Evolutionary conservation across 495 filamentous ascomycete species (phyloP).

Genomic region (Lasiosphaeriaceae sp.): DNA sequence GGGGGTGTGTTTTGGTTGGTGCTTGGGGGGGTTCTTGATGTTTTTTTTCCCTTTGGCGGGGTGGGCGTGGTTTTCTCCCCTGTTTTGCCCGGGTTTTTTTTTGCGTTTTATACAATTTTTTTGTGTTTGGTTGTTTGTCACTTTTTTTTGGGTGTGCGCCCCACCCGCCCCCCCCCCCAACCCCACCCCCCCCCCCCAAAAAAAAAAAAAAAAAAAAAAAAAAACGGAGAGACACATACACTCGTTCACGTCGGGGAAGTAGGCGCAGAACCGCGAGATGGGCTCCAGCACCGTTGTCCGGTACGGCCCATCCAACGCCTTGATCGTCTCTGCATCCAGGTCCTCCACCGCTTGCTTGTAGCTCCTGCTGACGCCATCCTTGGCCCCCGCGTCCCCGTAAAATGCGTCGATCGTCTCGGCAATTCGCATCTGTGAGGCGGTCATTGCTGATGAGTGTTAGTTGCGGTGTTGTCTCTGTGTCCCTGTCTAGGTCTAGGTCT

Average conservation of each 20-base stretch:
- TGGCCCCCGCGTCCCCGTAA: conserved; percentile 92
- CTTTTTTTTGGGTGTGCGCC: no score
- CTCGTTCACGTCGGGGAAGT: conserved; percentile 98
- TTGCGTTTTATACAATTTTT: no score
- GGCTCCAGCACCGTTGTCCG: conserved; percentile 91
- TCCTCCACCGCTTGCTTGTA: conserved; percentile 99
- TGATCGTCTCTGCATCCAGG: conserved; percentile 95
- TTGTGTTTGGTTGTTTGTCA: no score
- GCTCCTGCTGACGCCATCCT: conserved; percentile 87
- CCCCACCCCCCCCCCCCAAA: no score
- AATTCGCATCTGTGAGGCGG: conserved; percentile 98
- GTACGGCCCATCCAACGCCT: conserved; percentile 96
- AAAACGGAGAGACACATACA: conserved; percentile 50
- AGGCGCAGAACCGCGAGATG: conserved; percentile 91
- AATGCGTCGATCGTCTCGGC: conserved; percentile 99
- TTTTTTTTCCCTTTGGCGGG: no score
- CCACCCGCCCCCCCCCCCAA: no score
- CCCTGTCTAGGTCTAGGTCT: no score
- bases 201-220: not conserved
- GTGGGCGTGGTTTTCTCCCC: no score
- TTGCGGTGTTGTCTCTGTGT: no score
- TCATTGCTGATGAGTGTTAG: conserved; percentile 67
- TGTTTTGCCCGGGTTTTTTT: no score
- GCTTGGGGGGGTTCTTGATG: no score
- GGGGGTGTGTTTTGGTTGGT: not conserved